Percentiles rank a stretch among this genome's conserved stretches.
These are phyloP conservation scores for Umbelopsis ramanniana DNA, from an alignment of 192 early-diverging fungal genomes.

Conservation along the genomic window DNA sequence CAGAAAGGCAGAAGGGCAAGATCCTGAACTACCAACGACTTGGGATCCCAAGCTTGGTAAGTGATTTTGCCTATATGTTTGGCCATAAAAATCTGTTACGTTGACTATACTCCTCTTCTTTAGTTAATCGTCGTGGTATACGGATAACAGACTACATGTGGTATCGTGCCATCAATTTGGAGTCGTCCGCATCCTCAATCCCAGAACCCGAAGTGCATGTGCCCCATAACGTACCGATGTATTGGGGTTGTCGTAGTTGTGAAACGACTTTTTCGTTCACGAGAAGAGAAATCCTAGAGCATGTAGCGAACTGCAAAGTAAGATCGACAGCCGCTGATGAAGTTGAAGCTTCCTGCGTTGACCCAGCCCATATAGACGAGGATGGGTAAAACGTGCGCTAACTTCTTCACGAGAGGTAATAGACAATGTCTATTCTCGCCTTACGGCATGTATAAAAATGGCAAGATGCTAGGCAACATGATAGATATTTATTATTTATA, in stretches of 20 bases:
- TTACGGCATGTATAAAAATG: no score
- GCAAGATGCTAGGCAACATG: no score
- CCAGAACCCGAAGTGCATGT: slow-evolving; percentile 8
- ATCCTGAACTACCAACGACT: slow-evolving; percentile 25
- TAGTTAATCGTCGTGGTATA: slow-evolving; percentile 35
- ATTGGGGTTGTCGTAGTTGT: slow-evolving; percentile 38
- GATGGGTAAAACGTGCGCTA: no score
- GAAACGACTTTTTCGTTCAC: slow-evolving; percentile 29
- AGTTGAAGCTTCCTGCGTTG: not conserved
- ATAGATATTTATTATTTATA: no score
- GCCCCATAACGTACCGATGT: slow-evolving; percentile 11
- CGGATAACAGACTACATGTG: slow-evolving; percentile 33
- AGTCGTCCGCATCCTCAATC: slow-evolving; percentile 31
- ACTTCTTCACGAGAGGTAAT: no score
- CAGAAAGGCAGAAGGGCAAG: slow-evolving; percentile 14
- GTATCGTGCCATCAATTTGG: slow-evolving; percentile 28
- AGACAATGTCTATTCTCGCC: no score
- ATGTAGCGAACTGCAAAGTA: slow-evolving; percentile 23
- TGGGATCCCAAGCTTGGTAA: slow-evolving; percentile 42
- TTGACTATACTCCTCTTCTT: not conserved
- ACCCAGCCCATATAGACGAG: not conserved
- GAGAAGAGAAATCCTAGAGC: slow-evolving; percentile 29
- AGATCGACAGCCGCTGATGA: not conserved
- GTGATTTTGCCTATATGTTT: not conserved
- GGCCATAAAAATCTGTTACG: no score